A percentile compares a stretch with the other conserved stretches of the same genome.
Conservation (phyloP, 768 basidiomycete genomes). For the Galerina sulciceps region DNA sequence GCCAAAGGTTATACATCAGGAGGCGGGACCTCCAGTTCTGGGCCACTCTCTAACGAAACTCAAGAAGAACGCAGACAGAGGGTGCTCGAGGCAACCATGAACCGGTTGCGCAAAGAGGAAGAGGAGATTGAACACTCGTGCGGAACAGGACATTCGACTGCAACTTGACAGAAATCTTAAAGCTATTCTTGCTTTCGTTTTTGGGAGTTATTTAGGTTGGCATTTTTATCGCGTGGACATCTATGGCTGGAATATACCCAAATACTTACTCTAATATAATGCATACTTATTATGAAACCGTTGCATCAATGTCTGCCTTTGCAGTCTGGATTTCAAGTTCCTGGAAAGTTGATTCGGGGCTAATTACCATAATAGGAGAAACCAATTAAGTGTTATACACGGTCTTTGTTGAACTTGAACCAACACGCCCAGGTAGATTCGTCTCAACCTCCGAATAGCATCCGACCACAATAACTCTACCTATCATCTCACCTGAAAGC, state of each 20-base stretch:
- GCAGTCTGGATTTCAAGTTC: too few species aligned
- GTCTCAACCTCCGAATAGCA: too few species aligned
- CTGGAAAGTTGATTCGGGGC: too few species aligned
- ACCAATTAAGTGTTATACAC: too few species aligned
- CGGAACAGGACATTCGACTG: conserved; percentile 45
- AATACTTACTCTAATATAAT: too few species aligned
- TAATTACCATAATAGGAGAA: too few species aligned
- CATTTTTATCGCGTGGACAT: neutral
- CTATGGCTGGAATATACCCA: too few species aligned
- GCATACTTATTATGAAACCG: too few species aligned
- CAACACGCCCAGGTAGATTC: neutral
- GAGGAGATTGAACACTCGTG: conserved; percentile 75
- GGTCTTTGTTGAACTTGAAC: neutral
- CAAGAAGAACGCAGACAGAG: conserved; percentile 59
- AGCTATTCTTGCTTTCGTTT: neutral
- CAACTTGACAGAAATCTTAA: neutral
- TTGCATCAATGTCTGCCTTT: too few species aligned
- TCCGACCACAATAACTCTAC: too few species aligned
- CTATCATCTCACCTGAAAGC: neutral
- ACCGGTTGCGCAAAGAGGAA: conserved; percentile 64
- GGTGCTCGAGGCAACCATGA: conserved; percentile 64
- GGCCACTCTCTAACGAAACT: conserved; percentile 40
- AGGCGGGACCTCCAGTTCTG: conserved; percentile 25
- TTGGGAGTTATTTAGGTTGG: neutral
- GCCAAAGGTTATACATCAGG: conserved; percentile 60